phyloP scores from a whole-genome alignment of 192 early-diverging fungal genomes.

The Umbelopsis vinacea region DNA sequence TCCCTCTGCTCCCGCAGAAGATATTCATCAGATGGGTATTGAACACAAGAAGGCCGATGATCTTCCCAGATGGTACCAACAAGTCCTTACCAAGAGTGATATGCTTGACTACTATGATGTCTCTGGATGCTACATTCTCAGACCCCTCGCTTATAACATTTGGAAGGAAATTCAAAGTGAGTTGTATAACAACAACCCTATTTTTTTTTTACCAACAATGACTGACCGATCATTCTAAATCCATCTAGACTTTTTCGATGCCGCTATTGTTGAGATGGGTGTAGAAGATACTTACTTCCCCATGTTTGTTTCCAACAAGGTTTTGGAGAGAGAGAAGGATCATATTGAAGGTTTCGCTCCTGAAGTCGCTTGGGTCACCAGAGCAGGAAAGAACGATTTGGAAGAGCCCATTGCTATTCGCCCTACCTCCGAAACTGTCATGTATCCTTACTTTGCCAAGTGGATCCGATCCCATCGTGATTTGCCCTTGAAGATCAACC shows the following conservation, averaged over 20 bases:
- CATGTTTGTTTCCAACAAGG: slow-evolving; percentile 93
- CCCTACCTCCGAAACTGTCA: slow-evolving; percentile 99
- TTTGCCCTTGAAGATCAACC: slow-evolving; percentile 95
- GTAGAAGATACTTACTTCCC: slow-evolving; percentile 99
- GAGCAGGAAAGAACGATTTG: slow-evolving; percentile 89
- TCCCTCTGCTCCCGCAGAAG: slow-evolving; percentile 50
- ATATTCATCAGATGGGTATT: slow-evolving; percentile 82
- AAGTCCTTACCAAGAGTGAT: slow-evolving; percentile 88
- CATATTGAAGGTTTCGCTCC: slow-evolving; percentile 99
- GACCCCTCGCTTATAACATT: slow-evolving; percentile 93
- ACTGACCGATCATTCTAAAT: not conserved
- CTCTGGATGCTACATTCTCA: slow-evolving; percentile 97
- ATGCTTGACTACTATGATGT: slow-evolving; percentile 99
- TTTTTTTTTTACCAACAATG: not conserved
- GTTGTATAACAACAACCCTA: not conserved
- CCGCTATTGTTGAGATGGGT: slow-evolving; percentile 86
- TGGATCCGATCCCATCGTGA: slow-evolving; percentile 98
- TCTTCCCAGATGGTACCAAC: slow-evolving; percentile 93
- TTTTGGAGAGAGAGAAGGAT: slow-evolving; percentile 96
- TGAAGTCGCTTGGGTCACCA: slow-evolving; percentile 99
- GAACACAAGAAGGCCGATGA: slow-evolving; percentile 87
- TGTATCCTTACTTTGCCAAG: slow-evolving; percentile 99
- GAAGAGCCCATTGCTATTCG: slow-evolving; percentile 98
- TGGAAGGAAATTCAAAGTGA: slow-evolving; percentile 95
- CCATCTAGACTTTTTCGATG: slow-evolving; percentile 83